Base-by-base conservation (phyloP, 306 rosid genomes). In the Cucumis hystrix region DNA sequence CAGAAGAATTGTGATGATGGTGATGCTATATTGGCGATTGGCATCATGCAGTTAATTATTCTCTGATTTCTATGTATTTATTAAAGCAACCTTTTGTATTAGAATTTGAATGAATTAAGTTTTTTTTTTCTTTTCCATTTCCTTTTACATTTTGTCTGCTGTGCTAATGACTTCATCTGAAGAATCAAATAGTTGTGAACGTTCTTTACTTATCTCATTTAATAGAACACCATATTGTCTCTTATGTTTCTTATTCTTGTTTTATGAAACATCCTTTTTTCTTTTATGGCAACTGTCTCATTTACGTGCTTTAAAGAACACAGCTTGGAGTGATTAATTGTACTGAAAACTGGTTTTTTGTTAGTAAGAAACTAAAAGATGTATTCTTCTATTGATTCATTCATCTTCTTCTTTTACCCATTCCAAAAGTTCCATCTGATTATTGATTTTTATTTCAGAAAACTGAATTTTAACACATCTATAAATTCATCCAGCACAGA, bases 401-500 rank as follows among this genome's bases (percentile, higher is more conserved):
- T 23, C 37, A 41, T 43, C 41, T 28, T 75, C 49, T n/a, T 47
- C 40, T 43, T 52, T 41, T 47, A 70, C 14, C 16, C 49, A 23
- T 23, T 58, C 65, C 65, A 55, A 35, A 74, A 55, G 78, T 37
- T 8, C 20, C 51, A 52, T 73, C 8, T 30, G 77, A 52, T 51
- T 73, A 33, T 73, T 15, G 39, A 30, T 73, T 47, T 35, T 17
- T 15, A 10, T 23, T 72, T 51, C 39, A 71, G 17, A 77, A 37
- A 57, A 41, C 79, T 64, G 33, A 84, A 82, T 85, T 84, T 89
- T 87, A 78, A 88, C 87, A 87, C 81, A 82, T 79, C 74, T 85
- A 83, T 81, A 77, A 80, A 72, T 92, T 89, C 79, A 84, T 87
- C 91, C 88, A 83, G 89, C 84, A 77, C 99, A 96, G 99, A 96